phyloP scores from a whole-genome alignment of 2,329 filamentous ascomycete species.

The Fusarium tjaetaba region DNA sequence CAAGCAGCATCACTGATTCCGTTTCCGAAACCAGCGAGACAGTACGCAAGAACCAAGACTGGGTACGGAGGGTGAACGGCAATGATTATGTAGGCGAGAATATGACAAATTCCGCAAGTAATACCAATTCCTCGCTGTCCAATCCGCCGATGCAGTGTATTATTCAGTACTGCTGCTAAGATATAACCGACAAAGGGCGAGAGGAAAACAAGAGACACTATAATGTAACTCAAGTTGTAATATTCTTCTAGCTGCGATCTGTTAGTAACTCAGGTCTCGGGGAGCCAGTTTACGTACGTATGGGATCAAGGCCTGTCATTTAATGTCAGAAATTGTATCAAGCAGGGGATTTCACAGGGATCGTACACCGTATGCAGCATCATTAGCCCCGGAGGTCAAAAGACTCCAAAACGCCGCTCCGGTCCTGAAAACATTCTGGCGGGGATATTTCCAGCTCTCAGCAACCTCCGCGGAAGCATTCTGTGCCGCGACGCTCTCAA shows the following conservation, averaged over 20 bases:
- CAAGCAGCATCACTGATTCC: conserved; percentile 69
- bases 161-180: conserved; percentile 69
- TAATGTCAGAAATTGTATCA: background rate
- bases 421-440: conserved; percentile 57
- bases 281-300: conserved; percentile 47
- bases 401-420: conserved; percentile 67
- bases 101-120: conserved; percentile 67
- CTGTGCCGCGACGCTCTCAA: conserved; percentile 16
- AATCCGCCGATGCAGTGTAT: conserved; percentile 49
- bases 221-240: conserved; percentile 68
- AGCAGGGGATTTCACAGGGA: background rate
- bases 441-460: conserved; percentile 38
- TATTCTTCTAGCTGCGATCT: conserved; percentile 52
- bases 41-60: conserved; percentile 71
- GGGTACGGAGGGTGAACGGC: conserved; percentile 74
- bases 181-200: conserved; percentile 73
- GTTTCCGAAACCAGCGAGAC: conserved; percentile 76
- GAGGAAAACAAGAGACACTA: conserved; percentile 73
- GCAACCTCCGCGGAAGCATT: background rate
- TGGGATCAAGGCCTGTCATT: conserved; percentile 56
- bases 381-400: conserved; percentile 66
- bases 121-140: conserved; percentile 66
- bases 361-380: conserved; percentile 67
- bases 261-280: background rate
- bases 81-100: conserved; percentile 72